Conservation (phyloP, 1,139 yeast genomes). For the Yamadazyma blattariae region DNA sequence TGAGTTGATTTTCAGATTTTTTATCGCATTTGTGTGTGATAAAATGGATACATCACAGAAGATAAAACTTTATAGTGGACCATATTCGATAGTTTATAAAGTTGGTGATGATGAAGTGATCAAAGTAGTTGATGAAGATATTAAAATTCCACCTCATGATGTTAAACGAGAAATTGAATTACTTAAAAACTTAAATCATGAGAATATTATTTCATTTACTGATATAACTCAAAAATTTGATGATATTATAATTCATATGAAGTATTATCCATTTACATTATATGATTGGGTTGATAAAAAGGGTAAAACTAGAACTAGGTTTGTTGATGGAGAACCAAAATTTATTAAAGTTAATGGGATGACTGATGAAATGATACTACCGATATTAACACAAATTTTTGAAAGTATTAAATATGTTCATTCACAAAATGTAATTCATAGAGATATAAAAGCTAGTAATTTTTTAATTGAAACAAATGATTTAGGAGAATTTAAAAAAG, state of each 20-base stretch:
- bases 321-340: constrained; percentile 8
- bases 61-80: constrained; percentile 29
- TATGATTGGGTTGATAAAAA: constrained; percentile 20
- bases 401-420: constrained; percentile 26
- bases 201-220: constrained; percentile 21
- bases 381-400: constrained; percentile 20
- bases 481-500: constrained; percentile 23
- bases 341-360: constrained; percentile 13
- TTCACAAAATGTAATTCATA: constrained; percentile 67
- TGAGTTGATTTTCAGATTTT: too few relatives aligned
- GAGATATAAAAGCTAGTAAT: constrained; percentile 85
- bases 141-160: constrained; percentile 37
- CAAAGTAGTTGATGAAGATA: constrained; percentile 40
- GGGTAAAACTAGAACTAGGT: constrained; percentile 12
- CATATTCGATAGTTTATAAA: constrained; percentile 33
- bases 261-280: constrained; percentile 28
- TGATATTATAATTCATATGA: constrained; percentile 35
- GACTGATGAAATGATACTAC: constrained; percentile 13
- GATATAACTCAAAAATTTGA: constrained; percentile 26
- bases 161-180: constrained; percentile 31
- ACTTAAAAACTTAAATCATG: constrained; percentile 21
- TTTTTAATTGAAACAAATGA: constrained; percentile 41
- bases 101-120: constrained; percentile 27
- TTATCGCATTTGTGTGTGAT: too few relatives aligned
- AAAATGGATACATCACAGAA: neutral